Conservation (phyloP, 805 yeast species). For the Yarrowia keelungensis region DNA sequence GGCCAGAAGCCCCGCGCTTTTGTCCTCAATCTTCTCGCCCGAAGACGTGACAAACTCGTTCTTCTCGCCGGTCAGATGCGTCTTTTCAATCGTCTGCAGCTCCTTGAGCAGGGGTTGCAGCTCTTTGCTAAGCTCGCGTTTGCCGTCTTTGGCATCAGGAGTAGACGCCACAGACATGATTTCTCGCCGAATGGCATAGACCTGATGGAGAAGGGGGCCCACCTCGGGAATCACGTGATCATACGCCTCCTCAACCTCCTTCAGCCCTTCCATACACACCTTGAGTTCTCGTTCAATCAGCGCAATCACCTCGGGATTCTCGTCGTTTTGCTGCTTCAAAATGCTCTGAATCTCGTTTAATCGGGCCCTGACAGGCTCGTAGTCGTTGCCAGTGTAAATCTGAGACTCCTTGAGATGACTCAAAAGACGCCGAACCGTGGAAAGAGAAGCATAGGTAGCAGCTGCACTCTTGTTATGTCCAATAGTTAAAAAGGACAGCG, state of each 20-base stretch:
- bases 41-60: constrained; percentile 50
- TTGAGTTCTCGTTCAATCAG: constrained; percentile 70
- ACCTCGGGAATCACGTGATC: constrained; percentile 61
- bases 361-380: constrained; percentile 76
- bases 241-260: constrained; percentile 62
- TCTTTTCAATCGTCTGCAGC: constrained; percentile 55
- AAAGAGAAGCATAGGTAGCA: constrained; percentile 87
- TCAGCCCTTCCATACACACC: constrained; percentile 65
- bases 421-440: constrained; percentile 83
- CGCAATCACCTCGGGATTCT: constrained; percentile 63
- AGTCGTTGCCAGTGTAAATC: constrained; percentile 84
- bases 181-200: constrained; percentile 68
- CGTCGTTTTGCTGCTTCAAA: constrained; percentile 55
- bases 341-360: constrained; percentile 72
- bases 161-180: constrained; percentile 61
- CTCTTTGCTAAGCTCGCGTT: constrained; percentile 42
- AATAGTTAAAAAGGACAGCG: constrained; percentile 87
- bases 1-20: constrained; percentile 15
- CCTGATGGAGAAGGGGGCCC: constrained; percentile 60
- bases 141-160: constrained; percentile 47
- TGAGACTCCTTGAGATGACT: constrained; percentile 82
- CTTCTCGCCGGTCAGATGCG: constrained; percentile 61
- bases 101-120: constrained; percentile 52
- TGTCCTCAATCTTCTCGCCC: constrained; percentile 42
- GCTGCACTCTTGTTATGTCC: constrained; percentile 92